Evolutionary conservation across 768 basidiomycete species (phyloP), one percentile per base, ranked within the genome.

Genomic region (Ephemerocybe angulata): DNA sequence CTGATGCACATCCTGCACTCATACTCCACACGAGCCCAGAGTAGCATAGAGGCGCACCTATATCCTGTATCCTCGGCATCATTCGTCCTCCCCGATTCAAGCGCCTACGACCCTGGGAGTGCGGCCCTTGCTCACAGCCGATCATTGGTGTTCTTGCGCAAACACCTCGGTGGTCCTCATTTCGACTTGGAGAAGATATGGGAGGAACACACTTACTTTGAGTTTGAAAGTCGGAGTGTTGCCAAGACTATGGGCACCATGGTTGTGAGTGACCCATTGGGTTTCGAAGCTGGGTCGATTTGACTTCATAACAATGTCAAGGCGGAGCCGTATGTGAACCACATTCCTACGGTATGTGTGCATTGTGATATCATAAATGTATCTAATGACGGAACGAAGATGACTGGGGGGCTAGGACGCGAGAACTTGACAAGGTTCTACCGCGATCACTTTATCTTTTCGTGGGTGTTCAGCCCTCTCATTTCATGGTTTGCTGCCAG

Each of bases 101-200:
- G 63, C 10, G 67, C 70, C 1, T 82, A 79, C 54, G 70, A 76
- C 38, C 67, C 74, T 24, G 69, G 72, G 7, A 68, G 62, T 53
- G 77, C 79, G 15, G 67, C 73, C 7, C 63, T 77, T 22, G 72
- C 80, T 3, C 78, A 82, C 50, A 77, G 69, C 37, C 73, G 79
- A 31, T 72, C 76, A 12, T 67, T 79, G 15, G 72, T 72, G 17
- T 80, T 80, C 58, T 60, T 81, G 22, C 72, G 72, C 51, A 75
- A 76, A 54, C 62, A 68, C 47, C 64, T 80, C 2, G 76, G 72
- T 30, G 82, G 82, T 0, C 83, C 82, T 11, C 62, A 70, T 24
- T 84, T 84, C 50, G 79, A 83, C 61, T 66, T 83, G 1, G 83
- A 83, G 60, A 76, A 73, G n/a, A 77, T 83, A 30, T 84, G 83